phyloP scores from a whole-genome alignment of 768 basidiomycete genomes.

The Calvatia gigantea region DNA sequence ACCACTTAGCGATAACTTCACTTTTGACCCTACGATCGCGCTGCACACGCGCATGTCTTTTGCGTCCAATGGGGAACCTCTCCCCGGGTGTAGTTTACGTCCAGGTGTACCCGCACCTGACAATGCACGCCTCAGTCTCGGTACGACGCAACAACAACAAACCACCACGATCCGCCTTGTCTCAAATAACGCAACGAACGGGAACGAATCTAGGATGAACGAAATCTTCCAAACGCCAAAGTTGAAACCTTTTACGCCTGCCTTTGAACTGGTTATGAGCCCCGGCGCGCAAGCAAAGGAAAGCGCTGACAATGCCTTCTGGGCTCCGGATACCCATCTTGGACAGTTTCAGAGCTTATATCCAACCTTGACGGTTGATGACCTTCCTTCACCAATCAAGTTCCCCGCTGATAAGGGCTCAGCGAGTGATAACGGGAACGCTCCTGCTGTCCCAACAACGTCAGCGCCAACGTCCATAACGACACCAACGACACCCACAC shows the following conservation, averaged over 20 bases:
- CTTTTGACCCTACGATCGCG: conserved; percentile 29
- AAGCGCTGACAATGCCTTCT: conserved; percentile 20
- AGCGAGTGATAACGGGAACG: background rate
- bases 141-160: conserved; percentile 38
- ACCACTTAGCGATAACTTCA: conserved; percentile 49
- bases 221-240: conserved; percentile 47
- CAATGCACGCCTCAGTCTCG: conserved; percentile 59
- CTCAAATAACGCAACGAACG: conserved; percentile 24
- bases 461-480: conserved; percentile 9
- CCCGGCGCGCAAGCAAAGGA: conserved; percentile 28
- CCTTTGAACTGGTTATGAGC: conserved; percentile 66
- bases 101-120: conserved; percentile 59
- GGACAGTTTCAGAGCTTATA: conserved; percentile 29
- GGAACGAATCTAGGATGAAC: conserved; percentile 18
- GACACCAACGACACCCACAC: conserved; percentile 13
- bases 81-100: conserved; percentile 58
- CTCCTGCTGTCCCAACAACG: conserved; percentile 5
- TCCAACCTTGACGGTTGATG: conserved; percentile 33
- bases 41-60: conserved; percentile 23
- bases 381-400: conserved; percentile 20
- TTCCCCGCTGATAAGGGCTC: background rate
- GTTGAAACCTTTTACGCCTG: conserved; percentile 61
- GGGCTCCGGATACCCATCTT: conserved; percentile 27
- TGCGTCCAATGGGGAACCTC: conserved; percentile 37
- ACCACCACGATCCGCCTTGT: conserved; percentile 53